Evolutionary conservation across 345 rosid genomes (phyloP), one percentile per base, ranked within the genome.

Genomic region (Salix brachista): DNA sequence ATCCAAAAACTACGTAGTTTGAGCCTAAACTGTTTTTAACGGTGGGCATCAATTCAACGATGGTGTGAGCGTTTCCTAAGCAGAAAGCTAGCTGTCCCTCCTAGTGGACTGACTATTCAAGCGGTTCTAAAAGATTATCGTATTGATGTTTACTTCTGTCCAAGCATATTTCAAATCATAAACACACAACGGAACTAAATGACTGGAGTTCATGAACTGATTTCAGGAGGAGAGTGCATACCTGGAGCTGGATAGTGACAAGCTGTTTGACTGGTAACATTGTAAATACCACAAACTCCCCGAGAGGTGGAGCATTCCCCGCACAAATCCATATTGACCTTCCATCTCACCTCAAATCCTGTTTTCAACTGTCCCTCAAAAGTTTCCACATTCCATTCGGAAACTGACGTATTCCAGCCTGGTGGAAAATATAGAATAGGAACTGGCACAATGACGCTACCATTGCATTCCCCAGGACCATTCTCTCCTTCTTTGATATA

Each of bases 341-440:
- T 75, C 83, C 71, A 71, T 67, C 60, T 71, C 8, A 80, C 39
- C 72, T 66, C 39, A 12, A 80, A 71, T 52, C 83, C 83, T 30
- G 8, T 11, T 52, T 54, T 58, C 16, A 78, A 23, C 36, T 25
- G 5, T 30, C 1, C 14, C 4, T 34, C 36, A 0, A 34, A 34
- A 34, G 5, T 4, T 32, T 0, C 4, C 4, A 3, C 3, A 32
- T 0, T 32, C 34, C 34, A 2, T 78, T 67, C 19, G 26, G 58
- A 42, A 72, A 6, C 18, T 1, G 30, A 0, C 0, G 1, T 10
- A 67, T 17, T 42, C 26, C 8, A 12, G 0, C 14, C 5, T 6
- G 12, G 3, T 23, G 13, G 4, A 11, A 42, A 26, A 14, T 48
- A 16, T 42, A 7, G 14, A 14, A 19, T 23, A 50, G 64, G 0